Evolutionary conservation across 257 asterid species (phyloP).

Genomic region (Schizonepeta tenuifolia): DNA sequence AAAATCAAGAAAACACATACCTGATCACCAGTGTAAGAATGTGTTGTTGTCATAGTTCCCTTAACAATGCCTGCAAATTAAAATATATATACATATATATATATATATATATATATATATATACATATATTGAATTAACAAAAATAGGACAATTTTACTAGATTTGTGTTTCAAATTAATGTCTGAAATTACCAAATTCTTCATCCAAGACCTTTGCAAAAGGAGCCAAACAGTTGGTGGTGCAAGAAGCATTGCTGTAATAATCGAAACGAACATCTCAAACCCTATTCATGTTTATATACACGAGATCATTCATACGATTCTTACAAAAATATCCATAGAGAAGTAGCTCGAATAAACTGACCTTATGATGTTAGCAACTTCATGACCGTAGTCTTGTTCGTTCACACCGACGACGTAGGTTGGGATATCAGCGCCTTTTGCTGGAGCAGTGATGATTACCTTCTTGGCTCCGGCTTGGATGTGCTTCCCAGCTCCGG

Average conservation of each 20-base stretch:
- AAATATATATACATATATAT: too few species aligned
- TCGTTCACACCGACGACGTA: conserved; percentile 92
- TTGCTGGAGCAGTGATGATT: conserved; percentile 93
- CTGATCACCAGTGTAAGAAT: conserved; percentile 99
- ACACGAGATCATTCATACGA: not conserved
- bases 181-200: conserved; percentile 62
- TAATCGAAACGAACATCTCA: conserved; percentile 7
- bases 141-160: not conserved
- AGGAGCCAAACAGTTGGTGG: conserved; percentile 97
- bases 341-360: not conserved
- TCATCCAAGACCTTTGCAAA: conserved; percentile 86
- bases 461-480: conserved; percentile 99
- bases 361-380: conserved; percentile 81
- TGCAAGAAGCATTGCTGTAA: conserved; percentile 95
- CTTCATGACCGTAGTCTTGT: conserved; percentile 75
- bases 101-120: too few species aligned
- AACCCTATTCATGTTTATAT: not conserved
- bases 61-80: conserved; percentile 79
- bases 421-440: conserved; percentile 95
- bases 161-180: not conserved
- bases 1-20: conserved; percentile 33
- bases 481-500: conserved; percentile 97
- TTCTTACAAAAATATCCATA: not conserved
- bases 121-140: too few species aligned
- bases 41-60: conserved; percentile 98